These are phyloP conservation scores for Exophiala mesophila DNA, from an alignment of 2,329 filamentous ascomycete species.

Conservation along the genomic window DNA sequence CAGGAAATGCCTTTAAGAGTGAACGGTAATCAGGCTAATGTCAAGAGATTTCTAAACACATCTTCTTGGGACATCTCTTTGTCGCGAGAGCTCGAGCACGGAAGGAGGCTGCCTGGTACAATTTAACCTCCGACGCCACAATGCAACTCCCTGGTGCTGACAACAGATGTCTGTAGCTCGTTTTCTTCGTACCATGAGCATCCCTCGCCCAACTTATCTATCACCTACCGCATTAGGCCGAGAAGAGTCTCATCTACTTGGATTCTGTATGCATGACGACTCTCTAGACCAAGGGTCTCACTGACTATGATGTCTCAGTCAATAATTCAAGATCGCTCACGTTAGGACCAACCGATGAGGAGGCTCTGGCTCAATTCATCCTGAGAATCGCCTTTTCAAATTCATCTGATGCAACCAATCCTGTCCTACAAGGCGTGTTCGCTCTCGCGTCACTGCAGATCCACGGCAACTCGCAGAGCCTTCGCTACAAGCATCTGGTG, in stretches of 20 bases:
- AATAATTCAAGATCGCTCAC: constrained; percentile 18
- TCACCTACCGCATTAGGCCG: constrained; percentile 10
- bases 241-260: constrained; percentile 15
- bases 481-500: constrained; percentile 18
- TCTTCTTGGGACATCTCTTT: constrained; percentile 17
- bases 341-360: constrained; percentile 15
- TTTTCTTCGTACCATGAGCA: constrained; percentile 15
- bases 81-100: constrained; percentile 13
- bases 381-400: constrained; percentile 14
- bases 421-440: constrained; percentile 18
- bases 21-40: constrained; percentile 4
- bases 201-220: constrained; percentile 14
- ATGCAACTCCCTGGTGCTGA: constrained; percentile 11
- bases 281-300: constrained; percentile 5
- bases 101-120: no score
- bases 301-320: constrained; percentile 11
- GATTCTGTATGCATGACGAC: constrained; percentile 14
- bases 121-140: no score
- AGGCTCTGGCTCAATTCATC: constrained; percentile 14
- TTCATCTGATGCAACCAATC: constrained; percentile 15
- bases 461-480: constrained; percentile 15
- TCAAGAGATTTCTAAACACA: constrained; percentile 16
- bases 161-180: constrained; percentile 10
- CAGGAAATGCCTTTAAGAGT: constrained; percentile 5
- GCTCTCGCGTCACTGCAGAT: constrained; percentile 17